Evolutionary conservation across 345 rosid species (phyloP).

Genomic region (Chamaenerion angustifolium): DNA sequence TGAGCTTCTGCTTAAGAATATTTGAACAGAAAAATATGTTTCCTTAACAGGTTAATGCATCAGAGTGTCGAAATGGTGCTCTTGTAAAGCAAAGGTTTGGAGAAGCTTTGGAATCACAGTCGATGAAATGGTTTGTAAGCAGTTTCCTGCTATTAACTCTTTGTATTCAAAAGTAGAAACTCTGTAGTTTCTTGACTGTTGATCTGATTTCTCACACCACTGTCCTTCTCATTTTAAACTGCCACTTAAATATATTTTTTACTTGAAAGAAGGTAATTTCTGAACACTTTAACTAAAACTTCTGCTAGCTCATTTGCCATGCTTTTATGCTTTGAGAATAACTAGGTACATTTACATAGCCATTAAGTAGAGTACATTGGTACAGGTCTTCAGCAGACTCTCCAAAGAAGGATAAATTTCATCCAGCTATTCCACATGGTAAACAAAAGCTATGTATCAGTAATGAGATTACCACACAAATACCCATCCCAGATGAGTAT

Average conservation of each 20-base stretch:
- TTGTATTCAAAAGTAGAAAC: not conserved
- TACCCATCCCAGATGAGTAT: slow-evolving; percentile 22
- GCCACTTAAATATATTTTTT: no score
- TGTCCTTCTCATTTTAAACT: no score
- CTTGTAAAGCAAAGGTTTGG: slow-evolving; percentile 72
- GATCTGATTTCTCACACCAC: no score
- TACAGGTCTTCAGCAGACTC: slow-evolving; percentile 53
- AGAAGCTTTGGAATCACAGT: slow-evolving; percentile 62
- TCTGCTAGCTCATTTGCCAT: no score
- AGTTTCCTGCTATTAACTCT: no score
- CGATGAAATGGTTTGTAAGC: slow-evolving; percentile 45
- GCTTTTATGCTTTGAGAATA: no score
- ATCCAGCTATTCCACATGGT: slow-evolving; percentile 12
- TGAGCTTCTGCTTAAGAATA: not conserved
- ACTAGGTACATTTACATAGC: no score
- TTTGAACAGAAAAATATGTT: slow-evolving; percentile 8
- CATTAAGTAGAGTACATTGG: slow-evolving; percentile 2
- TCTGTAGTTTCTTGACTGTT: no score
- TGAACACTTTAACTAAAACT: no score
- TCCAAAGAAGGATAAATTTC: slow-evolving; percentile 15
- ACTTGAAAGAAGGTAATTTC: no score
- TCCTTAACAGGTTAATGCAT: slow-evolving; percentile 56
- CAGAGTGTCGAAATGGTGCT: slow-evolving; percentile 77
- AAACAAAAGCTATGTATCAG: slow-evolving; percentile 11
- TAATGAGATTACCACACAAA: slow-evolving; percentile 28